Conservation (phyloP, 805 yeast species). For the Saccharomyces paradoxus region DNA sequence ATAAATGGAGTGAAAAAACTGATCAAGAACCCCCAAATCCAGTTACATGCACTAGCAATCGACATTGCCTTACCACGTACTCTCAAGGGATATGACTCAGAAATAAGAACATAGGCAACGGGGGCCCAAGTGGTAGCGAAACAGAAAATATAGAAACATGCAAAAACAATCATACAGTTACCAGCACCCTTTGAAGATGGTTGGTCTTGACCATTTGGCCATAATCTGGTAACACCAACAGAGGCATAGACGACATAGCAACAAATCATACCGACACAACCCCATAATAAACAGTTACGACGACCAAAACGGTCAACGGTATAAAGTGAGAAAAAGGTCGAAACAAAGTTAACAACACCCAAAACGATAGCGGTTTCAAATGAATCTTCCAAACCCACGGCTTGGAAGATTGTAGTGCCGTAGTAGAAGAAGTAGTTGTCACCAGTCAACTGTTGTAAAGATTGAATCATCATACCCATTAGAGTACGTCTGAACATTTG, state of each 20-base stretch:
- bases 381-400: conserved; percentile 52
- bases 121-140: conserved; percentile 72
- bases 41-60: conserved; percentile 52
- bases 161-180: conserved; percentile 58
- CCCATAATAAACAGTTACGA: conserved; percentile 38
- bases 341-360: conserved; percentile 51
- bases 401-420: conserved; percentile 53
- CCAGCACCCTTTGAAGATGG: conserved; percentile 47
- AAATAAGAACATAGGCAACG: conserved; percentile 49
- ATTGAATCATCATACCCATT: conserved; percentile 50
- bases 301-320: conserved; percentile 49
- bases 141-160: conserved; percentile 59
- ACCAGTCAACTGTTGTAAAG: conserved; percentile 62
- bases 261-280: conserved; percentile 41
- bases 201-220: conserved; percentile 35
- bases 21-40: conserved; percentile 58
- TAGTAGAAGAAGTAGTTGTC: conserved; percentile 60
- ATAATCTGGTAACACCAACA: conserved; percentile 45
- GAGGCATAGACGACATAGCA: conserved; percentile 45
- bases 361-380: conserved; percentile 50
- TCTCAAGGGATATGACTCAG: conserved; percentile 63
- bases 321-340: conserved; percentile 45
- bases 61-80: conserved; percentile 49
- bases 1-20: conserved; percentile 71
- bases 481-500: conserved; percentile 41